A percentile compares a stretch with the other conserved stretches of the same genome.
These are phyloP conservation scores for Blastobotrys malaysiensis DNA, from an alignment of 1,139 yeast species.

Conservation along the genomic window DNA sequence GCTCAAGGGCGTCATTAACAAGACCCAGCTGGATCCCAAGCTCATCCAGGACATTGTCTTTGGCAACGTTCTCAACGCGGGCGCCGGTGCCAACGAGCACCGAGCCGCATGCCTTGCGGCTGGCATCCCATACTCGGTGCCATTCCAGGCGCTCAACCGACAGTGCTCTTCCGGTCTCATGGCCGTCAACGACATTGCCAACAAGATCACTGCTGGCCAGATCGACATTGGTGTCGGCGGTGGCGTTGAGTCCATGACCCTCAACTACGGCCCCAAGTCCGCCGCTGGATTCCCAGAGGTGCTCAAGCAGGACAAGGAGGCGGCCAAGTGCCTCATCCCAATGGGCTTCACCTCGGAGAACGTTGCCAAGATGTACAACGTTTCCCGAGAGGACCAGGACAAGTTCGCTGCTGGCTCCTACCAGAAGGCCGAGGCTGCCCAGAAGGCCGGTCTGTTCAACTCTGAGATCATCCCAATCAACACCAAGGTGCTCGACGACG, in stretches of 20 bases:
- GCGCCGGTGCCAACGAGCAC: slow-evolving; percentile 91
- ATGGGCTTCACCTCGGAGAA: slow-evolving; percentile 92
- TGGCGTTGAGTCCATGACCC: slow-evolving; percentile 91
- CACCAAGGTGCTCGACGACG: slow-evolving; percentile 33
- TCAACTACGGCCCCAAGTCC: slow-evolving; percentile 72
- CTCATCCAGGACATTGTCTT: slow-evolving; percentile 76
- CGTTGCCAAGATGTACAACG: slow-evolving; percentile 47
- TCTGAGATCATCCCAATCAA: slow-evolving; percentile 83
- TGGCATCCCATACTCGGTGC: slow-evolving; percentile 64
- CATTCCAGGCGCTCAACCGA: slow-evolving; percentile 81
- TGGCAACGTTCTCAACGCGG: slow-evolving; percentile 84
- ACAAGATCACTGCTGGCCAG: slow-evolving; percentile 80
- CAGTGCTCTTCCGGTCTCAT: slow-evolving; percentile 93
- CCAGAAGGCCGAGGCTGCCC: slow-evolving; percentile 71
- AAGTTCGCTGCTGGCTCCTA: slow-evolving; percentile 39
- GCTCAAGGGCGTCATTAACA: slow-evolving; percentile 54
- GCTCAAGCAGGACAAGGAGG: slow-evolving; percentile 42
- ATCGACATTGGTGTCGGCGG: slow-evolving; percentile 86
- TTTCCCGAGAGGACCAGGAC: slow-evolving; percentile 40
- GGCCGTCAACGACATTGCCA: slow-evolving; percentile 85
- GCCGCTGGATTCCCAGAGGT: slow-evolving; percentile 57
- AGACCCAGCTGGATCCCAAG: slow-evolving; percentile 54
- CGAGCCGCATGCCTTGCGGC: slow-evolving; percentile 73
- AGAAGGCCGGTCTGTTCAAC: slow-evolving; percentile 63
- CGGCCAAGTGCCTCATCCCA: slow-evolving; percentile 67